Base-by-base conservation (phyloP, 2,329 filamentous ascomycete genomes). In the Aspergillus felis region DNA sequence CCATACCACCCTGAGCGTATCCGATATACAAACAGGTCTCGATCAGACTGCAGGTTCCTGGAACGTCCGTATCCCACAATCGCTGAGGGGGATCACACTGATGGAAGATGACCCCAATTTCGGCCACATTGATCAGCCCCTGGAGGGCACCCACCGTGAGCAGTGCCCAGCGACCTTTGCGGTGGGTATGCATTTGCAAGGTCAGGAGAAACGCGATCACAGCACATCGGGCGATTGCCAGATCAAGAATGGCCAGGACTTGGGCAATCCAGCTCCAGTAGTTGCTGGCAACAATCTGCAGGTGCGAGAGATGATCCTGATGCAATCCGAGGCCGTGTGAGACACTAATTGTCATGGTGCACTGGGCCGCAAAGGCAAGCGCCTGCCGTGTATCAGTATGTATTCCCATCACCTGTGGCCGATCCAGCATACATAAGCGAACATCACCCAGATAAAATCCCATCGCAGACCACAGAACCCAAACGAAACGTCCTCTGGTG, bases 371-470 rank as follows among this genome's bases (percentile, higher is more conserved):
- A 3, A 65, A n/a, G 25, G 56, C 61, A 24, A 59, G 22, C n/a
- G 25, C 38, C 60, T 62, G 27, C n/a, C 25, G 17, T 20, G 22
- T 14, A 51, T 60, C 42, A 58, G 51, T n/a, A 12, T 20, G 12
- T 29, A 32, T 14, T 14, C 12, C n/a, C 14, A 3, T 3, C 12
- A 5, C 3, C n/a, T 22, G 17, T 44, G 20, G 41, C n/a, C 41
- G 17, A 9, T 44, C 41, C 41, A 17, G n/a, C 25, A 10, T 53
- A 65, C 63, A 51, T 61, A 52, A 9, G 63, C 59, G 29, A 65
- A 24, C 0, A 60, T 50, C 17, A 59, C 63, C 63, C 63, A 65
- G 9, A 63, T n/a, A 28, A 65, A 65, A 47, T 65, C 63, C 63
- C 63, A 65, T 35, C 63, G 55, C 10, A 65, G 24, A 7, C 63